These are phyloP conservation scores for Ottelia alismoides DNA, from an alignment of 106 monocot species.

Conservation along the genomic window DNA sequence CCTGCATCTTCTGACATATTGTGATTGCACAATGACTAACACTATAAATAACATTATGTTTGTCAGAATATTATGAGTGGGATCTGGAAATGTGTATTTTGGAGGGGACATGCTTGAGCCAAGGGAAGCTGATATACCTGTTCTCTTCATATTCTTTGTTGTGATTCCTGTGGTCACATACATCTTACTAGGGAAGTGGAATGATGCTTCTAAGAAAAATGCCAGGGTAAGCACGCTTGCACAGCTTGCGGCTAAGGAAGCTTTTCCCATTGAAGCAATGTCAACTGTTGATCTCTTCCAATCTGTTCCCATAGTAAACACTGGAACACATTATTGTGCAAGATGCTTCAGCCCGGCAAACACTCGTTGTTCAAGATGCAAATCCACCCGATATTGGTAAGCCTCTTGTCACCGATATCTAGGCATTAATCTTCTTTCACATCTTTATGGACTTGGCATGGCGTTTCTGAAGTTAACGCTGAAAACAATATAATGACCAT, in stretches of 20 bases:
- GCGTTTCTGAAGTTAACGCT: background rate
- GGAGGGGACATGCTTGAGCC: constrained; percentile 88
- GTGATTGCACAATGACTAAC: too few species aligned
- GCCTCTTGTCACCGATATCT: too few species aligned
- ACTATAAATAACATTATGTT: too few species aligned
- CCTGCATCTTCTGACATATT: too few species aligned
- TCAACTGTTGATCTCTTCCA: constrained; percentile 33
- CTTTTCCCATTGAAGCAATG: constrained; percentile 34
- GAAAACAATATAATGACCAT: background rate
- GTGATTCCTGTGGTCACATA: constrained; percentile 86
- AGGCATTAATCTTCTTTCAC: too few species aligned
- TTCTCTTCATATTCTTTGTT: constrained; percentile 58
- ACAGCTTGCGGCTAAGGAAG: constrained; percentile 62
- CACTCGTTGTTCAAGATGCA: constrained; percentile 91
- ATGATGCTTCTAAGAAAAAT: constrained; percentile 59
- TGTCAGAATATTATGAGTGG: too few species aligned
- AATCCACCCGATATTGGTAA: constrained; percentile 96
- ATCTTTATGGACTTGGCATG: background rate
- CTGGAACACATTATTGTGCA: constrained; percentile 47
- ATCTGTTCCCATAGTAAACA: constrained; percentile 14
- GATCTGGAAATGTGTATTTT: constrained; percentile 70
- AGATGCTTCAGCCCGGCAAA: constrained; percentile 73
- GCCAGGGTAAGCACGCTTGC: constrained; percentile 51
- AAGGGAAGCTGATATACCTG: constrained; percentile 91
- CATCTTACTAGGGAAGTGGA: constrained; percentile 82